A percentile compares a stretch with the other conserved stretches of the same genome.
Conservation (phyloP, 2,329 filamentous ascomycete genomes). For the Teratosphaeria viscida region DNA sequence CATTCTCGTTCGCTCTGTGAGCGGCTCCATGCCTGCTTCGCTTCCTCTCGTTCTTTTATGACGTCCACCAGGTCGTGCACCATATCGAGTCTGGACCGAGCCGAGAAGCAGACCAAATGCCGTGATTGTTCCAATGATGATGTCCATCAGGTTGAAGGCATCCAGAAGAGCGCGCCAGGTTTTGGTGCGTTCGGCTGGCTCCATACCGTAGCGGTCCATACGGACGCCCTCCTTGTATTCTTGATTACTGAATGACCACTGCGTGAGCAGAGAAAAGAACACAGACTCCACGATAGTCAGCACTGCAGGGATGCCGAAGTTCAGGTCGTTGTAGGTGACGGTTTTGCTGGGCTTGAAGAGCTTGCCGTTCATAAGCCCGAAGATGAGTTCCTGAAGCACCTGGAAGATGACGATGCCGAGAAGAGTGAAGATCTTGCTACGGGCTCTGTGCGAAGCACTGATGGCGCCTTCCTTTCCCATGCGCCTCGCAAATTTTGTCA, state of each 20-base stretch:
- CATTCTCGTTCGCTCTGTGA: neutral
- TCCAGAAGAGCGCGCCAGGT: slow-evolving; percentile 8
- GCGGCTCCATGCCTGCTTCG: slow-evolving; percentile 2
- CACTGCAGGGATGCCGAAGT: slow-evolving; percentile 11
- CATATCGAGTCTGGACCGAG: slow-evolving; percentile 4
- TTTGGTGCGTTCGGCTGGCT: slow-evolving; percentile 4
- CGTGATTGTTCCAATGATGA: slow-evolving; percentile 7
- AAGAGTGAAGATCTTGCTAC: slow-evolving; percentile 9
- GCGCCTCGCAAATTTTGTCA: slow-evolving; percentile 6
- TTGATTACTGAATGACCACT: slow-evolving; percentile 9
- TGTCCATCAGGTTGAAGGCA: slow-evolving; percentile 9
- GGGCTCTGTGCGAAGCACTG: slow-evolving; percentile 4
- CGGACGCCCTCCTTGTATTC: slow-evolving; percentile 8
- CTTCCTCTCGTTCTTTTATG: neutral
- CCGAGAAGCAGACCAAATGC: slow-evolving; percentile 5
- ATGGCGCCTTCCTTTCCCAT: slow-evolving; percentile 6
- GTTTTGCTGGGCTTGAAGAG: slow-evolving; percentile 8
- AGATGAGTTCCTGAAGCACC: slow-evolving; percentile 10
- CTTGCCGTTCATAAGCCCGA: slow-evolving; percentile 12
- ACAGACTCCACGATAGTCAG: slow-evolving; percentile 10
- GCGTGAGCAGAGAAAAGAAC: slow-evolving; percentile 10
- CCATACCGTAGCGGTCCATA: slow-evolving; percentile 4
- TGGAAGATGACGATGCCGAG: slow-evolving; percentile 11
- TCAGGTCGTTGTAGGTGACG: slow-evolving; percentile 13
- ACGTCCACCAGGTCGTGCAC: neutral